Conservation (phyloP, 1,284 basidiomycete species). For the Phylloboletellus chloephorus region DNA sequence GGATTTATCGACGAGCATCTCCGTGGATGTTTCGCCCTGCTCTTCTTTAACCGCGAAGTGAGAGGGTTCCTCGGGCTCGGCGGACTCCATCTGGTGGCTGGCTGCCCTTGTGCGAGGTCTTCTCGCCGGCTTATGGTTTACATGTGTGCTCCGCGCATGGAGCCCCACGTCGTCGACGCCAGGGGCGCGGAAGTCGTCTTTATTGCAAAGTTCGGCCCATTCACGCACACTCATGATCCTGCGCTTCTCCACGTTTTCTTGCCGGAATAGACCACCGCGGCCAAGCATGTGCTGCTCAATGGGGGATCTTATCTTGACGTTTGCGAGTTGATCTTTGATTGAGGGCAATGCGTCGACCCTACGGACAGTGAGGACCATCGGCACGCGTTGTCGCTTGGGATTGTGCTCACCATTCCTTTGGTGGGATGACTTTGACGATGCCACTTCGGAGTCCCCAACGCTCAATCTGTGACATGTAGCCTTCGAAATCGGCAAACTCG, state of each 20-base stretch:
- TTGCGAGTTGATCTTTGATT: slow-evolving; percentile 59
- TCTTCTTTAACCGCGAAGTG: slow-evolving; percentile 25
- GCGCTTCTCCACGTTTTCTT: slow-evolving; percentile 87
- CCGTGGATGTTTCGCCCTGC: slow-evolving; percentile 28
- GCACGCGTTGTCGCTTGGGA: neutral
- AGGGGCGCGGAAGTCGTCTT: slow-evolving; percentile 63
- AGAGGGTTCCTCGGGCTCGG: slow-evolving; percentile 22
- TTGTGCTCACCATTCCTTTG: slow-evolving; percentile 78
- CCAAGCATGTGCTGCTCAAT: slow-evolving; percentile 93
- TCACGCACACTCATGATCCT: slow-evolving; percentile 78
- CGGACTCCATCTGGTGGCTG: slow-evolving; percentile 19
- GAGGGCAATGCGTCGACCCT: slow-evolving; percentile 73
- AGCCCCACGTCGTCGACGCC: slow-evolving; percentile 63
- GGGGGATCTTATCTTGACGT: slow-evolving; percentile 76
- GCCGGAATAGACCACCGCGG: slow-evolving; percentile 79
- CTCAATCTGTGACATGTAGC: slow-evolving; percentile 79
- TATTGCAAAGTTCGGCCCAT: slow-evolving; percentile 78
- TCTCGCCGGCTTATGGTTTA: slow-evolving; percentile 23
- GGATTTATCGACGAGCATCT: slow-evolving; percentile 6
- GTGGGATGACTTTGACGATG: slow-evolving; percentile 92
- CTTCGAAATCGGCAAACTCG: slow-evolving; percentile 86
- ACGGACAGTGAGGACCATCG: slow-evolving; percentile 9
- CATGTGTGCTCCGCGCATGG: slow-evolving; percentile 42
- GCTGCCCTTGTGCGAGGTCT: slow-evolving; percentile 17
- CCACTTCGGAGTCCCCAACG: slow-evolving; percentile 85